A percentile compares a stretch with the other conserved stretches of the same genome.
Conservation (phyloP, 768 basidiomycete species). For the Coprinopsis strossmayeri region DNA sequence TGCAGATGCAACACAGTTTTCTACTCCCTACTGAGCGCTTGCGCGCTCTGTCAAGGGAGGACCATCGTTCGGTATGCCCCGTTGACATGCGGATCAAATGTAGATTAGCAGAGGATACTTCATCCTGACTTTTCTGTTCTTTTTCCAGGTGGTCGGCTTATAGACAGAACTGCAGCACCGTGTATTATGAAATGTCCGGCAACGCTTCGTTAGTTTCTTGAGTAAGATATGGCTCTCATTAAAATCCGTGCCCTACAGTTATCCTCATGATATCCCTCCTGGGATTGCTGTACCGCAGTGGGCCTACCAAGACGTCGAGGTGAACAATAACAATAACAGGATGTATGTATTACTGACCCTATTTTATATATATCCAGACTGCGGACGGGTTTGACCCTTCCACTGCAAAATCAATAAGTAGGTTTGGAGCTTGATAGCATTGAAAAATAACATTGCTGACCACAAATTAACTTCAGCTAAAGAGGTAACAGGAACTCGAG, state of each 20-base stretch:
- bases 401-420: constrained; percentile 21
- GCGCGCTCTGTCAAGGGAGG: constrained; percentile 17
- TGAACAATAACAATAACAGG: too few relatives aligned
- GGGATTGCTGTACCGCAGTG: constrained; percentile 38
- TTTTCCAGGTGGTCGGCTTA: constrained; percentile 14
- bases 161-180: constrained; percentile 10
- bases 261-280: constrained; percentile 29
- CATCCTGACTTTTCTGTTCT: too few relatives aligned
- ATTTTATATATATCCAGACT: constrained; percentile 12
- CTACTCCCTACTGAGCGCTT: constrained; percentile 26
- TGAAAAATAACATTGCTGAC: background rate
- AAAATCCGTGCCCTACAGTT: constrained; percentile 19
- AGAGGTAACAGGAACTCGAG: too few relatives aligned
- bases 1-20: constrained; percentile 27
- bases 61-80: background rate
- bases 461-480: background rate
- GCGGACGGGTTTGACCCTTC: constrained; percentile 25
- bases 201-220: background rate
- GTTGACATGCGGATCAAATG: too few relatives aligned
- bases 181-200: constrained; percentile 2
- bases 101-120: too few relatives aligned
- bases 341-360: too few relatives aligned
- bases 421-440: background rate
- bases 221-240: background rate
- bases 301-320: constrained; percentile 39